Evolutionary conservation across 2,329 filamentous ascomycete species (phyloP), one percentile per base, ranked within the genome.

Genomic region (Aureobasidium mangrovei): DNA sequence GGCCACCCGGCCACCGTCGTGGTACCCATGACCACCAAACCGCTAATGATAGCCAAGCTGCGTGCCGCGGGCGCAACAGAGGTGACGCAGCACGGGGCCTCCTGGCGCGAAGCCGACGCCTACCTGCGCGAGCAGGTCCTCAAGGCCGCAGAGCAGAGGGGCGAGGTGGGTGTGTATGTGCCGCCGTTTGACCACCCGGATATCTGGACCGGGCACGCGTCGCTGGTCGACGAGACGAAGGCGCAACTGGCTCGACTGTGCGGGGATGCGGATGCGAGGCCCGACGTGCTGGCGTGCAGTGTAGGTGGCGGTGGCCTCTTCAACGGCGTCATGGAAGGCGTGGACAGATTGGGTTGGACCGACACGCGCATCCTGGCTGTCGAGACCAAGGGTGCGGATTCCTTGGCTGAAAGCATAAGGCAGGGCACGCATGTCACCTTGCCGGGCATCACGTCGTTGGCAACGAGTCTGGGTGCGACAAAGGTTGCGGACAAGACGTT

Each of bases 241-340:
- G 57, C 65, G 2, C 72, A 78, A 59, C 63, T 76, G 33, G 39
- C 58, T 56, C 67, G 57, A 38, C 56, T 65, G 46, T 55, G 59
- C 8, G 65, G 64, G 7, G 63, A 63, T 32, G 24, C 27, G 2
- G 68, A 70, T 3, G 68, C 69, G 1, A 72, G 74, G 7, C 77
- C 86, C 3, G 83, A 90, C 62, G 85, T 77, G 3, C 75, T 95
- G 9, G 78, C 93, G 42, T 91, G 86, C 69, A 85, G 78, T 56
- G 86, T 91, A 36, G 89, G 89, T 5, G 89, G 89, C 7, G 89
- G 89, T 12, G 88, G 89, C 0, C 71, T 94, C 26, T 77, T 95
- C 51, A 86, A 84, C 63, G 89, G 89, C 4, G 71, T 95, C 54
- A 80, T 87, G 69, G 75, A 83, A 64, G 87, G 85, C 7, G 73